Evolutionary conservation across 176 grass and related monocot genomes (phyloP), one percentile per base, ranked within the genome.

Genomic region (Lolium perenne): DNA sequence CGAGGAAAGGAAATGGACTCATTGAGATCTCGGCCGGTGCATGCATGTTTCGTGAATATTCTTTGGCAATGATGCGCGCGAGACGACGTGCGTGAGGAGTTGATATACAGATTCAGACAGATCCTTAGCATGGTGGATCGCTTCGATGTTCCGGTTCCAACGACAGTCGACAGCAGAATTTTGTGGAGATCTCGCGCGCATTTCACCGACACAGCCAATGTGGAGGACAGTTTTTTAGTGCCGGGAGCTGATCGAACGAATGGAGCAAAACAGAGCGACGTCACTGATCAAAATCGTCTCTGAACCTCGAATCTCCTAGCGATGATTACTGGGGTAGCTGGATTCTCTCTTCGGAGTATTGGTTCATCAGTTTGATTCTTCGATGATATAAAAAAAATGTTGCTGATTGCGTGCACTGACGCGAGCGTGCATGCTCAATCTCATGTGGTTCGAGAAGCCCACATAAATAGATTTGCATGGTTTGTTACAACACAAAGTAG

Each of bases 1-100:
- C 26, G 35, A 64, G 69, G 57, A 45, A 80, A 77, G 49, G 17
- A 83, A 83, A 78, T 57, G 23, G 50, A 5, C 18, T 60, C 16
- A 43, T 15, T 2, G 14, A 18, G 81, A 59, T 83, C 15, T 1
- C 38, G 67, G 65, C 38, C 21, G 65, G 80, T 45, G 74, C 25
- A 35, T 55, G 26, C 10, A n/a, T 61, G 55, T 23, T 41, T 71
- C 18, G 32, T 56, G 80, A 71, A 25, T 65, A 43, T 71, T 70
- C 20, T 45, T 38, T 55, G 53, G 53, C 60, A 29, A 38, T 18
- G 45, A n/a, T 73, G 29, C 17, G 29, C 11, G 50, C 62, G 41
- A 8, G 65, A 69, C 65, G 65, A 61, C 78, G 53, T 65, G 38
- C 65, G 32, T 40, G 35, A 40, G 8, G 2, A 4, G 38, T 21